Conservation (phyloP, 2,329 filamentous ascomycete genomes). For the Ilyonectria sp. region DNA sequence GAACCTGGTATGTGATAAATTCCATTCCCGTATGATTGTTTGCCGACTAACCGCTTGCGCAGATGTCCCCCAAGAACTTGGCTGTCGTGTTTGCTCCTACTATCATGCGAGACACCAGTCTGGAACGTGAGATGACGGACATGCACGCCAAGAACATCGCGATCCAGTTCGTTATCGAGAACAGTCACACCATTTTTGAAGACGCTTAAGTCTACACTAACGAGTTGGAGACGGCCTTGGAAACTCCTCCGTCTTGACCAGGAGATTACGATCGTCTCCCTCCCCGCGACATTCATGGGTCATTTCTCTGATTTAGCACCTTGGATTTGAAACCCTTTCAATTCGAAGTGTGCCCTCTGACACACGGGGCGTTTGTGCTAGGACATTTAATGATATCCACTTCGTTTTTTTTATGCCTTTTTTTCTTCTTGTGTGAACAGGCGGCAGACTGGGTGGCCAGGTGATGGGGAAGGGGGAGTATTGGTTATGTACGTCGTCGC, state of each 20-base stretch:
- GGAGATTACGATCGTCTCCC: conserved; percentile 10
- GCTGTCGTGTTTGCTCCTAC: conserved; percentile 98
- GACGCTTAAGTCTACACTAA: conserved; percentile 52
- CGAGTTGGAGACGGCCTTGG: conserved; percentile 1
- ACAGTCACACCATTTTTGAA: conserved; percentile 85
- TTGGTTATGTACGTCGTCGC: conserved; percentile 41
- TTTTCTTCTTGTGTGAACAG: conserved; percentile 25
- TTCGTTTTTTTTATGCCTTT: conserved; percentile 41
- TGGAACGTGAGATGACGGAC: conserved; percentile 96
- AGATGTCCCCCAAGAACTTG: conserved; percentile 97
- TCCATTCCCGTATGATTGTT: not conserved
- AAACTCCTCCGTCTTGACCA: conserved; percentile 23
- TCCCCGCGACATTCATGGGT: conserved; percentile 31
- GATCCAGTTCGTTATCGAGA: conserved; percentile 93
- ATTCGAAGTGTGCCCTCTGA: conserved; percentile 40
- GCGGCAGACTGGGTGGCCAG: conserved; percentile 17
- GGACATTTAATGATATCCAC: conserved; percentile 53
- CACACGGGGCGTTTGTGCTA: conserved; percentile 47
- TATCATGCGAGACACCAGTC: conserved; percentile 91
- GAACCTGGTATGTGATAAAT: conserved; percentile 76
- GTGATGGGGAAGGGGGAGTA: conserved; percentile 37
- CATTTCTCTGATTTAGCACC: conserved; percentile 43
- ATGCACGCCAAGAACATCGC: conserved; percentile 94
- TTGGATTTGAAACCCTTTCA: conserved; percentile 42
- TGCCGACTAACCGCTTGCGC: conserved; percentile 33